phyloP scores from a whole-genome alignment of 75 land plant species.

The Ceratopteris richardii region DNA sequence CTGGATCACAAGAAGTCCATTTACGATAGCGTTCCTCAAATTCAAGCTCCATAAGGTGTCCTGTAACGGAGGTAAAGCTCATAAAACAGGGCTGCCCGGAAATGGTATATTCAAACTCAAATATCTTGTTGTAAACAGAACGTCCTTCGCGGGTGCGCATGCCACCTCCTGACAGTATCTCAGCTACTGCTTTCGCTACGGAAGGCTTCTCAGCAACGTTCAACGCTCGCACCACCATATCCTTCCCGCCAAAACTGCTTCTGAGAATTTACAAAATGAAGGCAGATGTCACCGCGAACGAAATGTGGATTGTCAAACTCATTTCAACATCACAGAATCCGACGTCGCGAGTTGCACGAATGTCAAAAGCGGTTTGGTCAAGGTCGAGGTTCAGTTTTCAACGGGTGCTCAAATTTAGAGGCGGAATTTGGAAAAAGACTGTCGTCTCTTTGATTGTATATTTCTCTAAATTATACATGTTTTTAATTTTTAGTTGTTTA shows the following conservation, averaged over 20 bases:
- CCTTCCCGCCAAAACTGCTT: conserved; percentile 1
- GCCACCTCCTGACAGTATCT: conserved; percentile 51
- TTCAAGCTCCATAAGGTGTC: conserved; percentile 94
- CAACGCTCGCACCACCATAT: conserved; percentile 41
- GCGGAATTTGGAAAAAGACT: too few species aligned
- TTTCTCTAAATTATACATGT: too few species aligned
- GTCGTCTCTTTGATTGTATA: too few species aligned
- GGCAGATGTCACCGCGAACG: too few species aligned
- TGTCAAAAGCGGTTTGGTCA: too few species aligned
- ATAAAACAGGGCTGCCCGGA: conserved; percentile 49
- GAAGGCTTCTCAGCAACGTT: conserved; percentile 99
- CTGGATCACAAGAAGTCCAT: conserved; percentile 92
- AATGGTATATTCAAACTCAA: conserved; percentile 67
- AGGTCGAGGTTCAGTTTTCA: too few species aligned
- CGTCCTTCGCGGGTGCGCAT: conserved; percentile 49
- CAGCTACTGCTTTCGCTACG: conserved; percentile 81
- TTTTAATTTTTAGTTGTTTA: too few species aligned
- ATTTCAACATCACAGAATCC: too few species aligned
- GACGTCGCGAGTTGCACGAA: too few species aligned
- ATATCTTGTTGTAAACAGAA: conserved; percentile 79
- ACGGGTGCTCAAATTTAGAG: too few species aligned
- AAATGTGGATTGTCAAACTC: too few species aligned
- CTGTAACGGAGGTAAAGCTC: conserved; percentile 87
- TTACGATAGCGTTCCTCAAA: conserved; percentile 77
- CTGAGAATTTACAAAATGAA: too few species aligned